These are phyloP conservation scores for Arthrocladium fulminans DNA, from an alignment of 2,329 filamentous ascomycete genomes.

Conservation along the genomic window DNA sequence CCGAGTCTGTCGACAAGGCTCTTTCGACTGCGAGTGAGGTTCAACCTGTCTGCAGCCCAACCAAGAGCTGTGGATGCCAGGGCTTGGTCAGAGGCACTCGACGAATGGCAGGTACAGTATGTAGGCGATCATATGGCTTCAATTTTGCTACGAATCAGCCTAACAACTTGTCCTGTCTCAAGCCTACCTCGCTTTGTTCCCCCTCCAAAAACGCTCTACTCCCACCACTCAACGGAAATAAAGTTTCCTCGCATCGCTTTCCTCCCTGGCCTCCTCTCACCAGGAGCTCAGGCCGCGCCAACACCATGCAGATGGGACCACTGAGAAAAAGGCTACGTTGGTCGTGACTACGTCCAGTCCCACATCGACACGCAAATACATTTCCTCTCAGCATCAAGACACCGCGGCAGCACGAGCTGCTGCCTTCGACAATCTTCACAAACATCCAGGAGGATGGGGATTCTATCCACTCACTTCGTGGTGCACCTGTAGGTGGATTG, in stretches of 20 bases:
- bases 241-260: background rate
- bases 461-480: conserved; percentile 14
- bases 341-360: conserved; percentile 3
- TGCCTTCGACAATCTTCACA: conserved; percentile 11
- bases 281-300: background rate
- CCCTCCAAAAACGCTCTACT: background rate
- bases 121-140: background rate
- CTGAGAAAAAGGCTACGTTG: conserved; percentile 15
- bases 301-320: background rate
- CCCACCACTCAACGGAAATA: background rate
- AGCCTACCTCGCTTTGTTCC: background rate
- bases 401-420: conserved; percentile 6
- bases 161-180: background rate
- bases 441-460: conserved; percentile 12
- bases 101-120: background rate
- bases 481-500: conserved; percentile 8
- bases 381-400: conserved; percentile 12
- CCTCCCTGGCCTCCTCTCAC: background rate
- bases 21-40: no score
- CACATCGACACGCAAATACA: conserved; percentile 5
- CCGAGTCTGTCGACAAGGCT: no score
- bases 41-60: no score
- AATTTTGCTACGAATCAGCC: background rate
- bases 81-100: no score
- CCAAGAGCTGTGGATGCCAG: no score